phyloP scores from a whole-genome alignment of 2,329 filamentous ascomycete species.

The Nectriaceae sp. region DNA sequence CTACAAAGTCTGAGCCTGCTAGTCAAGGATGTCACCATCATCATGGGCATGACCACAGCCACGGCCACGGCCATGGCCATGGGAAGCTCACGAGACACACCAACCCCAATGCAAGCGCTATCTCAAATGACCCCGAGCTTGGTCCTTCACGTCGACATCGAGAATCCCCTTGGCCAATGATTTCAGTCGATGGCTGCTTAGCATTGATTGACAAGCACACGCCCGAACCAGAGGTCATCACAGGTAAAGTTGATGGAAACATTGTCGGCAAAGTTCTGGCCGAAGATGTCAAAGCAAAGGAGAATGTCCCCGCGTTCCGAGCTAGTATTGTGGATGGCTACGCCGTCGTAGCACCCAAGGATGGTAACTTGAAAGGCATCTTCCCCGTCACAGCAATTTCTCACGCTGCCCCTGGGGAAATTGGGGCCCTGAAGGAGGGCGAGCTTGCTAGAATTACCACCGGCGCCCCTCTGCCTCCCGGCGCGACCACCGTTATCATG shows the following conservation, averaged over 20 bases:
- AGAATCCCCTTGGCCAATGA: slow-evolving; percentile 89
- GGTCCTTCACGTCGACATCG: slow-evolving; percentile 73
- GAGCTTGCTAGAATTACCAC: slow-evolving; percentile 91
- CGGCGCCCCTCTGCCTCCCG: slow-evolving; percentile 84
- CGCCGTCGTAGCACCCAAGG: slow-evolving; percentile 69
- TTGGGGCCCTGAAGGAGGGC: slow-evolving; percentile 65
- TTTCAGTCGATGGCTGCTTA: slow-evolving; percentile 81
- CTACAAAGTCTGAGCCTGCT: slow-evolving; percentile 28
- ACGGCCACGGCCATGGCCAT: slow-evolving; percentile 61
- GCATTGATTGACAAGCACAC: slow-evolving; percentile 72
- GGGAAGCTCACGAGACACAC: slow-evolving; percentile 74
- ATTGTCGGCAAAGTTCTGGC: slow-evolving; percentile 81
- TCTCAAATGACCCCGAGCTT: slow-evolving; percentile 62
- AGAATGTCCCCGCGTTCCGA: slow-evolving; percentile 88
- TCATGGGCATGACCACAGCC: slow-evolving; percentile 57
- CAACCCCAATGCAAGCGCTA: slow-evolving; percentile 54
- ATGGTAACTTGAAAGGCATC: slow-evolving; percentile 69
- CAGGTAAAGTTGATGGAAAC: slow-evolving; percentile 60
- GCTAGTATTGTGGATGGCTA: slow-evolving; percentile 98
- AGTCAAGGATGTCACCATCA: slow-evolving; percentile 55
- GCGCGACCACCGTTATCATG: slow-evolving; percentile 86
- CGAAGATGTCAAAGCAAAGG: slow-evolving; percentile 75
- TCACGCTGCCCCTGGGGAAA: slow-evolving; percentile 76
- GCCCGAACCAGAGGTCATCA: slow-evolving; percentile 60
- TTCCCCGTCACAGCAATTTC: slow-evolving; percentile 88